A percentile compares a stretch with the other conserved stretches of the same genome.
Evolutionary conservation across 495 filamentous ascomycete genomes (phyloP).

Genomic region (Aspergillus diversus): DNA sequence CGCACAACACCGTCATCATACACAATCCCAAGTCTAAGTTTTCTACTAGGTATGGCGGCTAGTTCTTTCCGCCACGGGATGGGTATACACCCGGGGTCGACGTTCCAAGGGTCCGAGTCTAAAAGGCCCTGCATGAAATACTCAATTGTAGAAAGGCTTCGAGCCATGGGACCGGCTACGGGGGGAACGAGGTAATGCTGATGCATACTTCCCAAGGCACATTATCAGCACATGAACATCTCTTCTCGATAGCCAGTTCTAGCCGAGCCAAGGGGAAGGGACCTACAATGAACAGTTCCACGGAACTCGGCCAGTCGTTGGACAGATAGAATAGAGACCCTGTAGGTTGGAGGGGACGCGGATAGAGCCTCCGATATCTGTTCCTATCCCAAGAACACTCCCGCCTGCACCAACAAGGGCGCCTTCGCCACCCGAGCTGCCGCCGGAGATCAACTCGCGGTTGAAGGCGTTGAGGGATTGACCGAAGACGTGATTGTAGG

Average conservation of each 20-base stretch:
- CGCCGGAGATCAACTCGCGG: constrained; percentile 58
- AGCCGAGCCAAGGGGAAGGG: background rate
- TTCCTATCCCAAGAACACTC: constrained; percentile 66
- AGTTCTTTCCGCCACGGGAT: constrained; percentile 47
- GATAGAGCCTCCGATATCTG: constrained; percentile 71
- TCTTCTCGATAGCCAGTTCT: background rate
- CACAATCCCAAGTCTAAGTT: constrained; percentile 54
- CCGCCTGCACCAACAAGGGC: constrained; percentile 63
- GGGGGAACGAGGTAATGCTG: constrained; percentile 39
- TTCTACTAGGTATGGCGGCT: constrained; percentile 28
- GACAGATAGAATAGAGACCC: constrained; percentile 67
- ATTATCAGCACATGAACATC: background rate
- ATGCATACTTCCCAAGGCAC: constrained; percentile 20
- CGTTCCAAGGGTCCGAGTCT: constrained; percentile 41
- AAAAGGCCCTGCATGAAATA: constrained; percentile 46
- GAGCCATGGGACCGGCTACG: constrained; percentile 49
- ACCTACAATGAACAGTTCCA: constrained; percentile 38
- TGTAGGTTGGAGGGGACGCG: constrained; percentile 65
- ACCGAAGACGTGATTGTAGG: constrained; percentile 48
- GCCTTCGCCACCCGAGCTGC: constrained; percentile 68
- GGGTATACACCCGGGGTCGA: constrained; percentile 46
- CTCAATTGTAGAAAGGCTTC: constrained; percentile 42
- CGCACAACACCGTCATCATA: constrained; percentile 57
- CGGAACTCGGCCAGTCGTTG: constrained; percentile 62
- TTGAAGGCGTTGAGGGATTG: constrained; percentile 63